Conservation (phyloP, 2,329 filamentous ascomycete genomes). For the Penicillium corylophilum region DNA sequence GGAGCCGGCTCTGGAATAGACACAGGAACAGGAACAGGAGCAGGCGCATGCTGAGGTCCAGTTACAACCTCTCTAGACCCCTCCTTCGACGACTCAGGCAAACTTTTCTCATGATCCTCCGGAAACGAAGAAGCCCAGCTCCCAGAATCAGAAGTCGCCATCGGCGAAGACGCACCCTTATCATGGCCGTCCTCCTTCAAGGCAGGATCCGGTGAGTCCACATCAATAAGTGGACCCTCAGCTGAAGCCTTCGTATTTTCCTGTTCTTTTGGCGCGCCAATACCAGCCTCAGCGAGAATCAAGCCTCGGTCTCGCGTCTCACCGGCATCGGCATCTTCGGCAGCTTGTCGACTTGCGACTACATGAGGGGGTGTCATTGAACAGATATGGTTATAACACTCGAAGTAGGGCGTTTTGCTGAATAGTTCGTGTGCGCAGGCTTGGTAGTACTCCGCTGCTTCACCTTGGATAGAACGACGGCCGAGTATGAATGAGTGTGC, state of each 20-base stretch:
- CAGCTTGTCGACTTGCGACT: constrained; percentile 5
- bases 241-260: background rate
- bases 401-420: constrained; percentile 42
- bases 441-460: constrained; percentile 45
- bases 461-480: constrained; percentile 30
- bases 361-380: constrained; percentile 33
- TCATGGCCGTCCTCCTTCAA: constrained; percentile 2
- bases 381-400: constrained; percentile 46
- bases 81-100: background rate
- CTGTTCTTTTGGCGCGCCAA: background rate
- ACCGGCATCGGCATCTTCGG: background rate
- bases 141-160: constrained; percentile 7
- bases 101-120: constrained; percentile 13
- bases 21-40: background rate
- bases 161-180: constrained; percentile 8
- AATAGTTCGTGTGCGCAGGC: constrained; percentile 47
- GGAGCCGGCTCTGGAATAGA: background rate
- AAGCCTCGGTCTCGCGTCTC: constrained; percentile 17
- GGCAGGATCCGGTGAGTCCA: constrained; percentile 12
- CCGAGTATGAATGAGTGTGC: constrained; percentile 27
- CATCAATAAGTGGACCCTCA: constrained; percentile 20
- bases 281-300: constrained; percentile 17
- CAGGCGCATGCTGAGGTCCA: background rate
- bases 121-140: constrained; percentile 15
- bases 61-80: background rate